Percentiles rank a stretch among this genome's conserved stretches.
Conservation (phyloP, 495 filamentous ascomycete species). For the Trichoderma parareesei region DNA sequence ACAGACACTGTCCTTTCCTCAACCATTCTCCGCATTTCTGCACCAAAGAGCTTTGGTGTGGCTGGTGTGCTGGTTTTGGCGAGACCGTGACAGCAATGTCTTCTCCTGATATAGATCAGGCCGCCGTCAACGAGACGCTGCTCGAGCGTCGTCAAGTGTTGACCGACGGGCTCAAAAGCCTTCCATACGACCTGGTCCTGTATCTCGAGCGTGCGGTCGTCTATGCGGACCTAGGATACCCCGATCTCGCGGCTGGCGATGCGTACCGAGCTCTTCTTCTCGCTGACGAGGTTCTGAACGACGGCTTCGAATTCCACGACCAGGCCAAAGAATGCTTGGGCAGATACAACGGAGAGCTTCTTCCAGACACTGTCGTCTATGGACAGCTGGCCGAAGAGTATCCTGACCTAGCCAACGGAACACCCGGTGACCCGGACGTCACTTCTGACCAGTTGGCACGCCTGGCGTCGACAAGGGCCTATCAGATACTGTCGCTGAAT, state of each 20-base stretch:
- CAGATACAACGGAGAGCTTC: constrained; percentile 21
- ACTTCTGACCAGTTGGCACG: constrained; percentile 28
- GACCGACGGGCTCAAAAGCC: constrained; percentile 38
- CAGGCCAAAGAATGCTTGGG: constrained; percentile 37
- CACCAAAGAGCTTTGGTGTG: not conserved
- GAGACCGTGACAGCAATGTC: not conserved
- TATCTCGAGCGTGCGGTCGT: constrained; percentile 65
- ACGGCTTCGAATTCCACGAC: constrained; percentile 58
- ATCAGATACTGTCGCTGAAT: constrained; percentile 48
- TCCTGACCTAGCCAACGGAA: constrained; percentile 16
- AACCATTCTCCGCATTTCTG: not conserved
- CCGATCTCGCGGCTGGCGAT: constrained; percentile 83
- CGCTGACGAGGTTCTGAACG: constrained; percentile 68
- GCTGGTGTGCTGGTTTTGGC: not conserved
- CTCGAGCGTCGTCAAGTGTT: constrained; percentile 37
- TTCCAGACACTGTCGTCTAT: constrained; percentile 32
- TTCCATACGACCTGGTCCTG: constrained; percentile 70
- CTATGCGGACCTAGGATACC: constrained; percentile 71
- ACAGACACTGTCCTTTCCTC: not conserved
- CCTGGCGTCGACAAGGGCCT: constrained; percentile 42
- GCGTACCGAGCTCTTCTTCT: constrained; percentile 83
- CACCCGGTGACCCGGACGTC: constrained; percentile 17
- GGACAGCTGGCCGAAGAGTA: constrained; percentile 28
- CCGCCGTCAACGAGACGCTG: constrained; percentile 18
- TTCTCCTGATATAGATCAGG: not conserved